Evolutionary conservation across 352 stramenopile genomes (phyloP), one percentile per base, ranked within the genome.

Genomic region (Pythium phragmitis): DNA sequence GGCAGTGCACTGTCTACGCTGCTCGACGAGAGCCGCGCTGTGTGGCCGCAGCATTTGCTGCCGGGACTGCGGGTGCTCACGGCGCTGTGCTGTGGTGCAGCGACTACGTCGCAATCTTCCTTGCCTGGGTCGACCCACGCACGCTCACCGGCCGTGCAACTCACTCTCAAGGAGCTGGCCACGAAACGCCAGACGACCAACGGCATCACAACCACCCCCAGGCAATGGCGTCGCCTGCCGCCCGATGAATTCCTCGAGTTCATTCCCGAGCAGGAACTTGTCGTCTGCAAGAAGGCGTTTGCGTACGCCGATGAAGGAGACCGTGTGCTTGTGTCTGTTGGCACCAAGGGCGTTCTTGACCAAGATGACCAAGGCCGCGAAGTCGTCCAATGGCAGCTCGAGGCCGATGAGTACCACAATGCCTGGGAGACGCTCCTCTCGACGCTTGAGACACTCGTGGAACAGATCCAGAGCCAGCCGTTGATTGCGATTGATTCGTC

Each of bases 351-450:
- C 13, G 42, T 58, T 4, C 7, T 75, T 9, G 64, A 69, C 23
- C 50, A 70, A 16, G 68, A 65, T 21, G 59, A 70, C 17, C 53
- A 65, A 48, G 74, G 79, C 34, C 54, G 37, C 33, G 57, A 73
- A 11, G 59, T 73, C 28, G 76, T 90, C 11, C 72, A 83, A 58
- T 90, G 81, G 81, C 51, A 76, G 14, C 19, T 57, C 75, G n/a
- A 39, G 67, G 13, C 60, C 46, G 57, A 66, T 42, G 57, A 66
- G 45, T 67, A 50, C 14, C 65, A 58, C n/a, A 80, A 59, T 1
- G 51, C 87, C 23, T 91, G 78, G 80, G 78, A 89, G 61, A 63
- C 76, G 9, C n/a, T 89, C n/a, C 62, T 80, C 21, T 34, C 65
- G 13, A 69, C 61, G 3, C 57, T 79, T n/a, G 73, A 89, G 30